Conservation (phyloP, 805 yeast species). For the Saccharomycopsis oosterbeekiorum region DNA sequence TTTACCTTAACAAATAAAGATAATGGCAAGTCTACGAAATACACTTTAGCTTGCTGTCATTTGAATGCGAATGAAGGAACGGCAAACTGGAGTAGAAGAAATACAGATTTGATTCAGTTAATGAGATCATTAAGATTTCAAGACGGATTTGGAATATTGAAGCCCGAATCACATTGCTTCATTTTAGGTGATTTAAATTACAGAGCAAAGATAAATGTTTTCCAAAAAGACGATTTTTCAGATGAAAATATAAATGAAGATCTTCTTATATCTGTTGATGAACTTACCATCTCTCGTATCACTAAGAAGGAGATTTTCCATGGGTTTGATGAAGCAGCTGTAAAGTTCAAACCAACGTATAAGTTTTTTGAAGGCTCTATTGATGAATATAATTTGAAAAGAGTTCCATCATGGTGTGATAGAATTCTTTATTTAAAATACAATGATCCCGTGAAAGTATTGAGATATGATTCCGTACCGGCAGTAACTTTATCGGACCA, state of each 20-base stretch:
- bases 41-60: conserved; percentile 65
- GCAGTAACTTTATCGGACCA: conserved; percentile 61
- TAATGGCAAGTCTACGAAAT: conserved; percentile 20
- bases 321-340: conserved; percentile 58
- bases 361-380: conserved; percentile 41
- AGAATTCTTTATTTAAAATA: conserved; percentile 55
- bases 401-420: conserved; percentile 89
- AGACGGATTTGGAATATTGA: conserved; percentile 44
- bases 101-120: conserved; percentile 39
- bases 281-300: conserved; percentile 25
- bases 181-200: conserved; percentile 83
- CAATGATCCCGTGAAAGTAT: conserved; percentile 1
- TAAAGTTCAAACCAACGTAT: conserved; percentile 71
- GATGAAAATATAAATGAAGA: not conserved
- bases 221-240: not conserved
- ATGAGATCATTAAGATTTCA: conserved; percentile 47
- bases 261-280: conserved; percentile 28
- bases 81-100: conserved; percentile 36
- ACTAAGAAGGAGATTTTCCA: conserved; percentile 37
- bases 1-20: conserved; percentile 26
- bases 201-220: conserved; percentile 35
- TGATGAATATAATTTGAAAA: conserved; percentile 42
- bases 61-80: conserved; percentile 71
- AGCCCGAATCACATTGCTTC: conserved; percentile 50
- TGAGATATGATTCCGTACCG: conserved; percentile 39